phyloP scores from a whole-genome alignment of 2,329 filamentous ascomycete species.

The Ascochyta fabae region DNA sequence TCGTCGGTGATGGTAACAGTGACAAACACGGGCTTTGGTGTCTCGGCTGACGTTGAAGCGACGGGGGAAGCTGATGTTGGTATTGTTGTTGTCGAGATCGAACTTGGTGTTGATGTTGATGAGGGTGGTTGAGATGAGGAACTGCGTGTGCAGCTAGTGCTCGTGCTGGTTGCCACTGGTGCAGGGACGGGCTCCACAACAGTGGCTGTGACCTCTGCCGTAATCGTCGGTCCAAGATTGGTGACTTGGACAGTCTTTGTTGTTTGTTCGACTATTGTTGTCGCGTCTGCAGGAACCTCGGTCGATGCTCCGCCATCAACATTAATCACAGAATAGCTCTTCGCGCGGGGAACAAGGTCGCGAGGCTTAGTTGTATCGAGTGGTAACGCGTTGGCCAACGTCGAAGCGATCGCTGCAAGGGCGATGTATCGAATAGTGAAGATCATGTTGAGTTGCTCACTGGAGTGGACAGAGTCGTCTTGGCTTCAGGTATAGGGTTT shows the following conservation, averaged over 20 bases:
- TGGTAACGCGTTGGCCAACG: conserved; percentile 32
- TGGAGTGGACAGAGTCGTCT: neutral
- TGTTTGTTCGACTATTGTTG: conserved; percentile 29
- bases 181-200: conserved; percentile 19
- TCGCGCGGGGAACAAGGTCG: conserved; percentile 33
- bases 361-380: conserved; percentile 28
- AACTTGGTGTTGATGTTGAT: conserved; percentile 16
- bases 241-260: conserved; percentile 39
- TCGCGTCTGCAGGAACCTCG: conserved; percentile 24
- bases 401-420: conserved; percentile 31
- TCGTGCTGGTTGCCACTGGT: conserved; percentile 21
- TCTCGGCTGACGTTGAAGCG: conserved; percentile 22
- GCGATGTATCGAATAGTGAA: conserved; percentile 30
- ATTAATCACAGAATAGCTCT: conserved; percentile 49
- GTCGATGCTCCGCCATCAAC: conserved; percentile 47
- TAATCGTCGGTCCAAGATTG: conserved; percentile 30
- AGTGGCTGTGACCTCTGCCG: conserved; percentile 33
- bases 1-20: conserved; percentile 39
- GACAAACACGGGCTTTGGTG: conserved; percentile 34
- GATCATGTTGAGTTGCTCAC: conserved; percentile 35
- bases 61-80: conserved; percentile 7
- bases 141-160: conserved; percentile 18
- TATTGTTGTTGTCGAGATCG: conserved; percentile 20
- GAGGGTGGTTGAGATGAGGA: conserved; percentile 7
- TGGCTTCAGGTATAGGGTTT: neutral